phyloP scores from a whole-genome alignment of 2,329 filamentous ascomycete species.

The Botrytis porri region DNA sequence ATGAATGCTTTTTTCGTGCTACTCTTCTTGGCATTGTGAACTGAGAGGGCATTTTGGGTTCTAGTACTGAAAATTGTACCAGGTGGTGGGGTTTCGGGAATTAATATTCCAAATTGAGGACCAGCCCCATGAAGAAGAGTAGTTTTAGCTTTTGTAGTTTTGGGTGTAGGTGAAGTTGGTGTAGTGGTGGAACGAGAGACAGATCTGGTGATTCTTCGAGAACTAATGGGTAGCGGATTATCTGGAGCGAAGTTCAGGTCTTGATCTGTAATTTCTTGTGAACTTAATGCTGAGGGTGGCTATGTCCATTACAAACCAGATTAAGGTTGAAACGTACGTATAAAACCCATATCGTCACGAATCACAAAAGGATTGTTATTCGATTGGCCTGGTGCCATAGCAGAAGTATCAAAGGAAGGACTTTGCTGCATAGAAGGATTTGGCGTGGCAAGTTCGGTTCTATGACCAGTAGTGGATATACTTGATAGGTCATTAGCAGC shows the following conservation, averaged over 20 bases:
- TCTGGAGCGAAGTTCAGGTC: neutral
- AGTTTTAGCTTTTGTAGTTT: neutral
- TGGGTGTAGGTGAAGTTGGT: too few relatives aligned
- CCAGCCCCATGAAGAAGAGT: neutral
- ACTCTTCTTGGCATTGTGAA: neutral
- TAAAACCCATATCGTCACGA: neutral
- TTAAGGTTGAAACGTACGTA: constrained; percentile 1
- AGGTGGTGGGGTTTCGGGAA: neutral
- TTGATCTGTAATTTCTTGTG: neutral
- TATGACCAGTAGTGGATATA: neutral
- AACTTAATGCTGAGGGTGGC: neutral
- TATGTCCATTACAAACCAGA: neutral
- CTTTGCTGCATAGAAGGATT: neutral
- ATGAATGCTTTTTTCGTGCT: neutral
- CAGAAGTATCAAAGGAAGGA: neutral
- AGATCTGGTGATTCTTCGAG: neutral
- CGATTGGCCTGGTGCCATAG: neutral
- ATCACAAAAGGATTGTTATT: neutral
- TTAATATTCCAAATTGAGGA: neutral
- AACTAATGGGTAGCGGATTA: neutral
- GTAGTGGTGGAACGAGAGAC: neutral
- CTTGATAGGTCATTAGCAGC: neutral
- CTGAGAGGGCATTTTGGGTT: neutral
- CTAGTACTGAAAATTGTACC: neutral
- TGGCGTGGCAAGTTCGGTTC: neutral